A percentile compares a stretch with the other conserved stretches of the same genome.
These are phyloP conservation scores for Pterocarpus santalinus DNA, from an alignment of 306 rosid genomes.

Conservation along the genomic window DNA sequence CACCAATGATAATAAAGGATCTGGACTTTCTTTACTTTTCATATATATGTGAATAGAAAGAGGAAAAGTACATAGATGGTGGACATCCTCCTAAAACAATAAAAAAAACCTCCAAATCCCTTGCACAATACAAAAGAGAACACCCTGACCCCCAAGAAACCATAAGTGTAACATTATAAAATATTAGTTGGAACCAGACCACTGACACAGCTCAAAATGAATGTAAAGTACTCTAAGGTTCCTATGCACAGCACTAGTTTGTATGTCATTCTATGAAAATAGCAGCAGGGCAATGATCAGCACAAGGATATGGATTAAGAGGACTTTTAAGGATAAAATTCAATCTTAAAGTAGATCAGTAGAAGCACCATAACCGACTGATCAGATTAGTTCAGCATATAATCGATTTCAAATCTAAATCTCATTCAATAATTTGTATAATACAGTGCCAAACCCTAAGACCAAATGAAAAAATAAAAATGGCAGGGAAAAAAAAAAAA, in stretches of 20 bases:
- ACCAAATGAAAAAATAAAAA: slow-evolving; percentile 33
- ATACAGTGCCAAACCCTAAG: slow-evolving; percentile 24
- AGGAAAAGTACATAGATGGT: neutral
- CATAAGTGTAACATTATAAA: neutral
- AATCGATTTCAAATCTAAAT: slow-evolving; percentile 24
- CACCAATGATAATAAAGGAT: neutral
- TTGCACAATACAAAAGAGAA: neutral
- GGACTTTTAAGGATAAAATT: slow-evolving; percentile 3
- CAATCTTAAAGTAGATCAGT: neutral
- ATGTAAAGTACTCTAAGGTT: neutral
- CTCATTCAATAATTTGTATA: slow-evolving; percentile 25
- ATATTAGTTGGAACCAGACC: neutral
- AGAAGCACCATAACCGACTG: slow-evolving; percentile 13
- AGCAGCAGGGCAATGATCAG: slow-evolving; percentile 7
- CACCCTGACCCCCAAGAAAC: neutral
- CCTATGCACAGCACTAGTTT: slow-evolving; percentile 29
- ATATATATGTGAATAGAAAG: neutral
- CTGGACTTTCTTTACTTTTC: neutral
- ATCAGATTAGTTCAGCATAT: slow-evolving; percentile 21
- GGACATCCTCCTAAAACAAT: slow-evolving; percentile 6
- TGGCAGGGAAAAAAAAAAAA: slow-evolving; percentile 34
- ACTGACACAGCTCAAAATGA: neutral
- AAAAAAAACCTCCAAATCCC: neutral
- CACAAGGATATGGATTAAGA: neutral
- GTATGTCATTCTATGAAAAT: slow-evolving; percentile 3